These are phyloP conservation scores for Agarophyton chilense DNA, from an alignment of 23 red algal species.

Conservation along the genomic window DNA sequence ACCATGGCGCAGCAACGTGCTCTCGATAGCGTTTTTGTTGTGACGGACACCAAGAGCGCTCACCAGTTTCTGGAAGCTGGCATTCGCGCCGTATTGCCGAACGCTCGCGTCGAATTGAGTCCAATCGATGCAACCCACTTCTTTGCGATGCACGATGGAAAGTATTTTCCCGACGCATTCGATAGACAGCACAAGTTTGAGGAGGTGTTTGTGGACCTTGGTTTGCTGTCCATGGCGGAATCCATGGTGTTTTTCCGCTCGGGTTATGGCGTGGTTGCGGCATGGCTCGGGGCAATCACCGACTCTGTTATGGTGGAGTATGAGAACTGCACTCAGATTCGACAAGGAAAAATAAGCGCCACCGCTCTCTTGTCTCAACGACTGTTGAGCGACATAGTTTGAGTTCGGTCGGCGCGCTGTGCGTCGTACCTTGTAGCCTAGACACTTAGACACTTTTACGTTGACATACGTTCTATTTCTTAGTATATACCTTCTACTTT, in stretches of 20 bases:
- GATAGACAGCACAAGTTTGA: neutral
- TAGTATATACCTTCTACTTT: too few species aligned
- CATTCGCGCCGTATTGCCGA: neutral
- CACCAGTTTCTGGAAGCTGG: neutral
- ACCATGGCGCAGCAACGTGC: neutral
- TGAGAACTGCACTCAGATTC: neutral
- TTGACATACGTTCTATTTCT: too few species aligned
- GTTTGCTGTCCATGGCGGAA: slow-evolving; percentile 16
- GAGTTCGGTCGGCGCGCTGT: neutral
- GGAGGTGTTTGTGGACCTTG: slow-evolving; percentile 22
- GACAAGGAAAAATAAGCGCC: neutral
- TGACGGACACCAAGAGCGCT: neutral
- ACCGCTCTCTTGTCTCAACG: neutral
- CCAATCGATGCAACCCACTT: neutral
- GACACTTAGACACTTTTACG: too few species aligned
- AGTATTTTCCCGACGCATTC: neutral
- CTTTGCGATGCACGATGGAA: neutral
- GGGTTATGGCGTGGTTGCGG: slow-evolving; percentile 5
- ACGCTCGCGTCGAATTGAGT: neutral
- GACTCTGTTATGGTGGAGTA: neutral
- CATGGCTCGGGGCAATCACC: slow-evolving; percentile 10
- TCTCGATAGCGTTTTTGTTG: neutral
- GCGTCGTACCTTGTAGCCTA: too few species aligned
- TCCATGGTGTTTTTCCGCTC: slow-evolving; percentile 15
- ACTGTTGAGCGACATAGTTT: neutral